These are phyloP conservation scores for Hypoxylon trugodes DNA, from an alignment of 495 filamentous ascomycete genomes.

Conservation along the genomic window DNA sequence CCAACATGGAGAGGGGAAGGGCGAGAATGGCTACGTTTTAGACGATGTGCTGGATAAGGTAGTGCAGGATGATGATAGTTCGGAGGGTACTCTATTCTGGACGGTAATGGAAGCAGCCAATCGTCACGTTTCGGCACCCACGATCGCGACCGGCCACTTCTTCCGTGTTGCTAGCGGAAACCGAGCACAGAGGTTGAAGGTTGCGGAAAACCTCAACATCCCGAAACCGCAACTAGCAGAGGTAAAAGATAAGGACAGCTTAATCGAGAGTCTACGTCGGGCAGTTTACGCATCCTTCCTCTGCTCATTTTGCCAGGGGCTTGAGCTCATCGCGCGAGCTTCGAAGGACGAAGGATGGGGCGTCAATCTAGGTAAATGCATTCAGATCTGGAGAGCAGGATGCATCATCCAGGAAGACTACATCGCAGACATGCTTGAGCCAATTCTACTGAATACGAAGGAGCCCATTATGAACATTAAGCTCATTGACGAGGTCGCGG, in stretches of 20 bases:
- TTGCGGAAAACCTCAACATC: constrained; percentile 45
- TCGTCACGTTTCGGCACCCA: constrained; percentile 71
- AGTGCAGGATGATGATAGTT: constrained; percentile 73
- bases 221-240: constrained; percentile 52
- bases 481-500: constrained; percentile 55
- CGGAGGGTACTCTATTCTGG: constrained; percentile 76
- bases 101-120: constrained; percentile 66
- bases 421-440: constrained; percentile 67
- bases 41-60: constrained; percentile 77
- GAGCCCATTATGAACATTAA: constrained; percentile 38
- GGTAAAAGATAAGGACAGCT: constrained; percentile 52
- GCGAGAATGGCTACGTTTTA: constrained; percentile 62
- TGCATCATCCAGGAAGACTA: constrained; percentile 78
- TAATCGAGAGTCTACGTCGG: constrained; percentile 67
- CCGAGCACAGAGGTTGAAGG: constrained; percentile 61
- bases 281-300: constrained; percentile 73
- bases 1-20: constrained; percentile 37
- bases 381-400: constrained; percentile 76
- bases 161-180: constrained; percentile 72
- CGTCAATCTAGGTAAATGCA: constrained; percentile 64
- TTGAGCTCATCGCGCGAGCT: constrained; percentile 70
- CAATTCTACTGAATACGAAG: constrained; percentile 19
- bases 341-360: constrained; percentile 70
- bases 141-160: constrained; percentile 69
- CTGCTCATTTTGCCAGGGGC: constrained; percentile 70